Evolutionary conservation across 2,329 filamentous ascomycete species (phyloP), one percentile per base, ranked within the genome.

Genomic region (Stemphylium lycopersici): DNA sequence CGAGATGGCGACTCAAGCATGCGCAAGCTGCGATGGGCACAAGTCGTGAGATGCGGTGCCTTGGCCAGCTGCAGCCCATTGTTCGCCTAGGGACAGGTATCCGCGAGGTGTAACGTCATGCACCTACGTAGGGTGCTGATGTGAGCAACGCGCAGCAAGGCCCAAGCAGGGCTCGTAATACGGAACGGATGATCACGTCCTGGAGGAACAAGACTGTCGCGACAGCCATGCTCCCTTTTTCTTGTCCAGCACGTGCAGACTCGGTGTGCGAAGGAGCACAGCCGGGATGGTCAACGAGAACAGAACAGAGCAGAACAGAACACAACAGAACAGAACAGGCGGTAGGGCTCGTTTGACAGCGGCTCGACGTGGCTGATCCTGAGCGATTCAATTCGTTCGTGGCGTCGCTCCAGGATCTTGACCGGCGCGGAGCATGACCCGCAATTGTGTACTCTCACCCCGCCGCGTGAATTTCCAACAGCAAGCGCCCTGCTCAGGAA

Each of bases 361-460:
- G 13, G 18, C 31, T 37, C 12, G 43, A 34, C 34, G 45, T 58
- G 52, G 56, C 52, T 55, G 44, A 36, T 33, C 20, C 15, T 26
- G 34, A 44, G 50, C 38, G 52, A 51, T 48, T 43, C 36, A 40
- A 37, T 37, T 45, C 33, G 32, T 12, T 20, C 40, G 42, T 31
- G 36, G 41, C 26, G 36, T 44, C 20, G 26, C 29, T 48, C 44
- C 40, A 38, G 42, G 48, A 24, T 55, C 45, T 40, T 58, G 50
- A 52, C 55, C 48, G 58, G 57, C 42, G 50, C 38, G 34, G 47
- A 48, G 34, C 26, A 55, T 54, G 56, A 48, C 56, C 50, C 56
- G 50, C 41, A 47, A 44, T 18, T 46, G 45, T 44, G 47, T 51
- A 40, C 29, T 43, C 45, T 49, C 48, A 62, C 56, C 59, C 59